A percentile compares a stretch with the other conserved stretches of the same genome.
phyloP scores from a whole-genome alignment of 345 rosid genomes.

The Sonneratia alba region DNA sequence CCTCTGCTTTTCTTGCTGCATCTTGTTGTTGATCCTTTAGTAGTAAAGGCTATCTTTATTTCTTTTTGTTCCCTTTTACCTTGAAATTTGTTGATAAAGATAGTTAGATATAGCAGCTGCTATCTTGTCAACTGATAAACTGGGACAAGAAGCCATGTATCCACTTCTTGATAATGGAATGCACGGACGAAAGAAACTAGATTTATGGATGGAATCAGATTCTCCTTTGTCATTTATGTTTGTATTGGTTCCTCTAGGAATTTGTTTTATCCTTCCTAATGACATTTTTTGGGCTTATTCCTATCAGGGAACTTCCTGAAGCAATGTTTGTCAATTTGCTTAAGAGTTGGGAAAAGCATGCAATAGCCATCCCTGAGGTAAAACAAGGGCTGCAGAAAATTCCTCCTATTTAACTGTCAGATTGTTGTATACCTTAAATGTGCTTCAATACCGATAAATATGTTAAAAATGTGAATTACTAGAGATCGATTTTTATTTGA shows the following conservation, averaged over 20 bases:
- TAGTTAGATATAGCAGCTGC: no score
- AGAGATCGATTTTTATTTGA: neutral
- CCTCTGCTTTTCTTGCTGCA: neutral
- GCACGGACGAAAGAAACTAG: neutral
- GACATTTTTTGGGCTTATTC: constrained; percentile 10
- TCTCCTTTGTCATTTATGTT: neutral
- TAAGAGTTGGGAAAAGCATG: constrained; percentile 55
- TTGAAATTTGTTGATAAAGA: no score
- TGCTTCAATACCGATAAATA: neutral
- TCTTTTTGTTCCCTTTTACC: neutral
- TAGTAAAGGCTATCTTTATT: neutral
- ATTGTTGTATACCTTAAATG: neutral
- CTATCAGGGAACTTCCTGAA: constrained; percentile 66
- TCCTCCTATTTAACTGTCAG: neutral
- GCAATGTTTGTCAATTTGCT: constrained; percentile 38
- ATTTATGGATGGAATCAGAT: no score
- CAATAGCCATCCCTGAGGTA: constrained; percentile 44
- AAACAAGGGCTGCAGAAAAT: neutral
- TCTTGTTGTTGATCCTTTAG: neutral
- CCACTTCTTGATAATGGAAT: neutral
- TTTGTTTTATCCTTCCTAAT: constrained; percentile 2
- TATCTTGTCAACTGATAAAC: no score
- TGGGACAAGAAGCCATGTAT: no score
- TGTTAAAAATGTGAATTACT: neutral
- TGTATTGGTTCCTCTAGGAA: neutral